A percentile compares a stretch with the other conserved stretches of the same genome.
Evolutionary conservation across 2,329 filamentous ascomycete species (phyloP).

Genomic region (Zalaria obscura): DNA sequence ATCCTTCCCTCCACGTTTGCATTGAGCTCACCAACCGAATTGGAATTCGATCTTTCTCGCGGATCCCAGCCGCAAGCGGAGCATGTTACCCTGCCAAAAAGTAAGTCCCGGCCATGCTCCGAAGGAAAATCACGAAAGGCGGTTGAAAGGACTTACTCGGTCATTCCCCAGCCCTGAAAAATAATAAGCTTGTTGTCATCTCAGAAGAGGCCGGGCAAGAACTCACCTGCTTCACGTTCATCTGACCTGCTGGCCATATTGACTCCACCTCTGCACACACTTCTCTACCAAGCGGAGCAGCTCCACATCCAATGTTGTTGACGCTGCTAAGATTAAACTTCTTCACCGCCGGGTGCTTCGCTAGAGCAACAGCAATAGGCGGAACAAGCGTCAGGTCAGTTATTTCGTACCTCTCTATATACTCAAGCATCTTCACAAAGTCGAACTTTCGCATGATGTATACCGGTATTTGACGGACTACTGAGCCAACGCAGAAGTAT

Average conservation of each 20-base stretch:
- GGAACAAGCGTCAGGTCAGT: constrained; percentile 56
- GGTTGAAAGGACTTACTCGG: constrained; percentile 37
- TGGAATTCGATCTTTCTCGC: constrained; percentile 25
- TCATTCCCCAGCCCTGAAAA: constrained; percentile 65
- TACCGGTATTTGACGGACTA: constrained; percentile 45
- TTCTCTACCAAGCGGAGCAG: constrained; percentile 45
- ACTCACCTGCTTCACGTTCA: constrained; percentile 42
- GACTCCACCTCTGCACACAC: constrained; percentile 38
- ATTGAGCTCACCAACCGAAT: constrained; percentile 50
- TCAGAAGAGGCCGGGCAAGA: neutral
- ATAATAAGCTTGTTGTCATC: neutral
- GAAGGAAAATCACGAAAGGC: too few relatives aligned
- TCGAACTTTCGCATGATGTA: constrained; percentile 73
- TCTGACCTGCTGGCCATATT: constrained; percentile 34
- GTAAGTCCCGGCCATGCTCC: neutral
- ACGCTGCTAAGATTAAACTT: constrained; percentile 57
- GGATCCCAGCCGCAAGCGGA: constrained; percentile 52
- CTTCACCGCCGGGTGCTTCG: constrained; percentile 53
- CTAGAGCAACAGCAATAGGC: constrained; percentile 58
- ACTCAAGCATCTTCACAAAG: constrained; percentile 55
- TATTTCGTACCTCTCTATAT: constrained; percentile 54
- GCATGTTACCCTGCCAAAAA: constrained; percentile 42
- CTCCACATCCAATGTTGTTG: constrained; percentile 45
- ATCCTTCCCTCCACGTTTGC: constrained; percentile 58
- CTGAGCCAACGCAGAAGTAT: constrained; percentile 47